Percentiles rank a stretch among this genome's conserved stretches.
Conservation (phyloP, 192 early-diverging fungal genomes). For the Backusella sp. region DNA sequence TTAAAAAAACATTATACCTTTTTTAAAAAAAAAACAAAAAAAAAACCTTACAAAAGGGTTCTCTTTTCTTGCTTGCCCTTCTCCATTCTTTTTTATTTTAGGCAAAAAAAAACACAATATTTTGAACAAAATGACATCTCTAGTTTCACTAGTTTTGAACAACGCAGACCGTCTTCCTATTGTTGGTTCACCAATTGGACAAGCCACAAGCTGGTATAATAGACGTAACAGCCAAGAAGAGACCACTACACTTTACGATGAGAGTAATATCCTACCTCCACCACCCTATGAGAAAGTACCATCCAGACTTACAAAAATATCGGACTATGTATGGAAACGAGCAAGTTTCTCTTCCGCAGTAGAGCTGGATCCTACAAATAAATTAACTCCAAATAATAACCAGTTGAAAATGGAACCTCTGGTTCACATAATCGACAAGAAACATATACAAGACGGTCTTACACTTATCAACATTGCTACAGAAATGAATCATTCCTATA, state of each 20-base stretch:
- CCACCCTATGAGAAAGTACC: slow-evolving; percentile 23
- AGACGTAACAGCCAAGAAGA: neutral
- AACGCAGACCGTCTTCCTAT: slow-evolving; percentile 17
- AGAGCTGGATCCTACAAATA: neutral
- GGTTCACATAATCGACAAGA: slow-evolving; percentile 16
- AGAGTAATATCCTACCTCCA: neutral
- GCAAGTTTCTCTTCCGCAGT: slow-evolving; percentile 3
- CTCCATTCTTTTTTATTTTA: slow-evolving; percentile 1
- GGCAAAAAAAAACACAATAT: neutral
- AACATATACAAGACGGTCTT: slow-evolving; percentile 26
- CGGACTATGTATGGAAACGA: slow-evolving; percentile 21
- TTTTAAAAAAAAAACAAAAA: neutral
- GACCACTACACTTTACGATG: neutral
- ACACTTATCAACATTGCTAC: slow-evolving; percentile 23
- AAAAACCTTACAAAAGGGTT: neutral
- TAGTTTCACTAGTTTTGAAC: slow-evolving; percentile 6
- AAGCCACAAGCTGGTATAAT: slow-evolving; percentile 12
- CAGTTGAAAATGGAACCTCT: neutral
- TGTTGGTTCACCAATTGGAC: slow-evolving; percentile 12
- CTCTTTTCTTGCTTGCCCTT: neutral
- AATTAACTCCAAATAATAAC: neutral
- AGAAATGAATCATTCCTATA: slow-evolving; percentile 21
- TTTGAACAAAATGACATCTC: neutral
- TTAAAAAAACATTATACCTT: neutral
- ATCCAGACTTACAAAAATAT: slow-evolving; percentile 19